Evolutionary conservation across 2,329 filamentous ascomycete genomes (phyloP), one percentile per base, ranked within the genome.

Genomic region (Stemphylium beticola): DNA sequence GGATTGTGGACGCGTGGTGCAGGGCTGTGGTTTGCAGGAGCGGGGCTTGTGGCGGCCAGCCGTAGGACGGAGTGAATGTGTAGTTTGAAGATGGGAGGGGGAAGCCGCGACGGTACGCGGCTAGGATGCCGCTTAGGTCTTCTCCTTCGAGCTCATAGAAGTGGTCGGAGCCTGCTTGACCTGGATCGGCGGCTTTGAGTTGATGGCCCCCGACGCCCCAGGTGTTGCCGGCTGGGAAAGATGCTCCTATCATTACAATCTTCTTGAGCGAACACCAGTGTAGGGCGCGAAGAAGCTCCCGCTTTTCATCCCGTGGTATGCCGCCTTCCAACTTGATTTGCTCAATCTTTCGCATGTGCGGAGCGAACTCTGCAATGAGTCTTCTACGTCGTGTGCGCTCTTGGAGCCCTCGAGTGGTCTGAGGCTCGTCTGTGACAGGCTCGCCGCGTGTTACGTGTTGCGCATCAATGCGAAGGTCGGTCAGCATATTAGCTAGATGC

Each of bases 291-390:
- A 80, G 48, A 11, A 75, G 70, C 52, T 81, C 79, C 22, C 79
- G 73, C 48, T 78, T 77, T 57, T 81, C 79, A 55, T 81, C 78
- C 9, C 77, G 71, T 0, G 79, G 77, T 37, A 81, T 74, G 11
- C 77, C 77, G 15, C 79, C 79, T 66, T 81, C 79, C 17, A 81
- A 65, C 53, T 81, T 81, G 62, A 81, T 69, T 36, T 68, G 71
- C 50, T 77, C 64, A 4, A 81, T 45, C n/a, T 66, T 76, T 1
- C 60, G 72, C 77, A 81, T 76, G 29, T 71, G 66, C 1, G 75
- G 62, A 2, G 74, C 77, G 45, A 81, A 80, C 5, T 77, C 71
- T 22, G 67, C 66, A 34, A 81, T 78, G 67, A 81, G 76, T 26
- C 67, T 66, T 47, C 74, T 64, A 5, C 74, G 65, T 14, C 73